Evolutionary conservation across 2,329 filamentous ascomycete species (phyloP), one percentile per base, ranked within the genome.

Genomic region (Penicillium crustosum): DNA sequence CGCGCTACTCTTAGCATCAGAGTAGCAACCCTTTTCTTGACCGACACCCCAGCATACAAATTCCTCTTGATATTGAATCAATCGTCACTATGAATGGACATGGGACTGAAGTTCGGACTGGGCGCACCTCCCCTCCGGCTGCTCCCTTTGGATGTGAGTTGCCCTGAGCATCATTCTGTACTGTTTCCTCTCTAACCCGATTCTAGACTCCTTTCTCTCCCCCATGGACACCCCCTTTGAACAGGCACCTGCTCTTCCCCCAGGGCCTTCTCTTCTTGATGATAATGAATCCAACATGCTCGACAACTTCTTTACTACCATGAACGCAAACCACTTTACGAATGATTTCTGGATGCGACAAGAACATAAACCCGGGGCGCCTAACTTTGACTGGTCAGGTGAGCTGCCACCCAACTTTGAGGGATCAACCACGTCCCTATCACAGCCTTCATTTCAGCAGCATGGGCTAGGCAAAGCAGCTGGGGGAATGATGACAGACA

Each of bases 121-220:
- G 68, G 50, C 76, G 80, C 78, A 76, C 82, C 72, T 78, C 81
- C 67, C 79, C 84, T 67, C 76, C 80, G 56, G 79, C 82, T 63
- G 77, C 83, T 70, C 83, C 85, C 38, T 89, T 89, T 81, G 87
- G 87, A 69, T 89, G 87, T 89, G 81, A 66, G 86, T 82, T 47
- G 51, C 42, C 9, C 19, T 27, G 4, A 2, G 13, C 15, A 41
- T 43, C 4, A 27, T 23, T 12, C 21, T 45, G 19, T 41, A 38
- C n/a, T n/a, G 9, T 29, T 38, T 15, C 15, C 13, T 42, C 4
- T 42, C 35, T 52, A 35, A 57, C 31, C 19, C 27, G 25, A 35
- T 13, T 45, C 25, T 41, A 75, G 73, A 75, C 67, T 68, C 69
- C 13, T 71, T 75, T 43, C 68, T 73, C 50, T 63, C 69, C 2